Base-by-base conservation (phyloP, 2,329 filamentous ascomycete species). In the Alternaria sp. region DNA sequence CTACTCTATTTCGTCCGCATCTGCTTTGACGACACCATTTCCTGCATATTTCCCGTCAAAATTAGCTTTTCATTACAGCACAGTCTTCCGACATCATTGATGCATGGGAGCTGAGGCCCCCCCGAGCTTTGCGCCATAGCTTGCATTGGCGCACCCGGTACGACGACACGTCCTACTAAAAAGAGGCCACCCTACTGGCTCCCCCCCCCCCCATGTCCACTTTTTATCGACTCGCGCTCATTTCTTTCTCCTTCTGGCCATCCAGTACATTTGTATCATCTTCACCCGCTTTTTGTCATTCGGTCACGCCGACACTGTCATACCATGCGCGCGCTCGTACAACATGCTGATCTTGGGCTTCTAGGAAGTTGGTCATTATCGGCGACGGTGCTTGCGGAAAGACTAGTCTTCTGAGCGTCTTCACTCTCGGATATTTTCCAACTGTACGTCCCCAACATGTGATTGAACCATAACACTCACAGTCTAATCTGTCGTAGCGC, bases 321-420 rank as follows among this genome's bases (percentile, higher is more conserved):
- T 64, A 64, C 63, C 41, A 54, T 49, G 39, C 34, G 24, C 39
- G 9, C 44, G 31, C 40, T 46, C 28, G 58, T 56, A 49, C 67
- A 60, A 33, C 36, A 60, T 70, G 70, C 71, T 73, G 65, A 74
- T 64, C 65, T 62, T 44, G 55, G 34, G 61, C 50, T 56, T 60
- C 61, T 76, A 97, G 93, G 84, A 97, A 97, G 82, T 85, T 97
- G 75, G 93, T 97, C 73, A 97, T 97, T 70, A 97, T 97, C 72
- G 93, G 93, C 62, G 93, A 97, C 75, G 95, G 95, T 83, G 95
- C 95, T 69, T 99, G 95, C 80, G 95, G 95, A 73, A 99, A 99
- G 84, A 99, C 95, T 51, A 96, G 92, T 87, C 82, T 99, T 72
- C 83, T 99, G 67, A 97, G 93, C 77, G 95, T 99, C 69, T 99